These are phyloP conservation scores for Diaporthe sp. DNA, from an alignment of 2,329 filamentous ascomycete species.

Conservation along the genomic window DNA sequence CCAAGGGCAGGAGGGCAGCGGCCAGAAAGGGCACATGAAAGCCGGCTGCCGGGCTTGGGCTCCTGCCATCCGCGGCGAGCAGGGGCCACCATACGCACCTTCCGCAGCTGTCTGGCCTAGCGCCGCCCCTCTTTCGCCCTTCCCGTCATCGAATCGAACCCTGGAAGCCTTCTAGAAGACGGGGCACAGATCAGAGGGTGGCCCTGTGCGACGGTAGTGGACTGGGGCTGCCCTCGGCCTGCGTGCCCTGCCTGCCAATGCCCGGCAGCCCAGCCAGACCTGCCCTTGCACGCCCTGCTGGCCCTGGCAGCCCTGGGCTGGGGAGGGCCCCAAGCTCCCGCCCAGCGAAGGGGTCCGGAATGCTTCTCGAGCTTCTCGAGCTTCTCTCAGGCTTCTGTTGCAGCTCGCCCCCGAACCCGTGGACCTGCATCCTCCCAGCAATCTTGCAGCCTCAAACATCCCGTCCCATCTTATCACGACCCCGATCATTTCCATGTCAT, in stretches of 20 bases:
- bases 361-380: constrained; percentile 36
- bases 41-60: constrained; percentile 33
- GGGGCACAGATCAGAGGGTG: constrained; percentile 34
- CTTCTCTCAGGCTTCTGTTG: constrained; percentile 42
- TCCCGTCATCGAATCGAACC: constrained; percentile 38
- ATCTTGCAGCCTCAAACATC: constrained; percentile 5
- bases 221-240: constrained; percentile 16
- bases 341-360: constrained; percentile 17
- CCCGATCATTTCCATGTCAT: constrained; percentile 26
- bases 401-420: constrained; percentile 36
- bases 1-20: not conserved
- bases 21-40: constrained; percentile 29
- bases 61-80: constrained; percentile 37
- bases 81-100: constrained; percentile 35
- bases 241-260: constrained; percentile 10
- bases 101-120: constrained; percentile 23
- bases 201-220: constrained; percentile 16
- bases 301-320: not conserved
- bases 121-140: constrained; percentile 31
- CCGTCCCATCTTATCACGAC: constrained; percentile 21
- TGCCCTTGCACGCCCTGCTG: not conserved
- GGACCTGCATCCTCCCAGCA: constrained; percentile 28
- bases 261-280: constrained; percentile 13
- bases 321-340: constrained; percentile 7
- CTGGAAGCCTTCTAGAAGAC: constrained; percentile 42